Conservation (phyloP, 345 rosid species). For the Leavenworthia alabamica region DNA sequence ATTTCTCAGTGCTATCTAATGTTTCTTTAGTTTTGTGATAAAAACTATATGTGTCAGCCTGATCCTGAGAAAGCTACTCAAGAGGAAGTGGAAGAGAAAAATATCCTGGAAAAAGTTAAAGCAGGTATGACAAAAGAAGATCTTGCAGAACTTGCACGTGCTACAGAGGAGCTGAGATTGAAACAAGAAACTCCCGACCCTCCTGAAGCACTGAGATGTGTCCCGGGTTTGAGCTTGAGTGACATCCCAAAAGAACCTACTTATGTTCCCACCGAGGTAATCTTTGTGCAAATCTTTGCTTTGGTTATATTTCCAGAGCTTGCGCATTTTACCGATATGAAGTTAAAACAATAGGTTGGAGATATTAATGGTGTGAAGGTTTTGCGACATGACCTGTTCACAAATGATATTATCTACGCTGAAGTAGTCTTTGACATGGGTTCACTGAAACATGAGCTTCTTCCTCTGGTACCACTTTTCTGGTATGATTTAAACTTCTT, state of each 20-base stretch:
- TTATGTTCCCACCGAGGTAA: constrained; percentile 71
- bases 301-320: not conserved
- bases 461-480: constrained; percentile 85
- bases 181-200: constrained; percentile 97
- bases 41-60: constrained; percentile 47
- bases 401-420: constrained; percentile 86
- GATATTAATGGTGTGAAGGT: constrained; percentile 81
- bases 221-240: constrained; percentile 63
- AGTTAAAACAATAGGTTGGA: constrained; percentile 49
- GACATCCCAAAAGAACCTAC: constrained; percentile 92
- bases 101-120: constrained; percentile 58
- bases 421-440: constrained; percentile 89
- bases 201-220: constrained; percentile 77
- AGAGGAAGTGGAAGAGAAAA: constrained; percentile 82
- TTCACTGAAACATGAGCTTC: constrained; percentile 77
- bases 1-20: constrained; percentile 1
- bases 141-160: constrained; percentile 84
- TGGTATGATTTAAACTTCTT: constrained; percentile 44
- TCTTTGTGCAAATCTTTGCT: constrained; percentile 9
- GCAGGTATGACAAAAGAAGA: constrained; percentile 83
- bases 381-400: constrained; percentile 84
- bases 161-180: constrained; percentile 73
- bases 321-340: not conserved
- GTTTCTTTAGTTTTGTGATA: constrained; percentile 13
- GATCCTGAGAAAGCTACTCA: constrained; percentile 84